Evolutionary conservation across 2,329 filamentous ascomycete genomes (phyloP), one percentile per base, ranked within the genome.

Genomic region (Blastomyces silverae): DNA sequence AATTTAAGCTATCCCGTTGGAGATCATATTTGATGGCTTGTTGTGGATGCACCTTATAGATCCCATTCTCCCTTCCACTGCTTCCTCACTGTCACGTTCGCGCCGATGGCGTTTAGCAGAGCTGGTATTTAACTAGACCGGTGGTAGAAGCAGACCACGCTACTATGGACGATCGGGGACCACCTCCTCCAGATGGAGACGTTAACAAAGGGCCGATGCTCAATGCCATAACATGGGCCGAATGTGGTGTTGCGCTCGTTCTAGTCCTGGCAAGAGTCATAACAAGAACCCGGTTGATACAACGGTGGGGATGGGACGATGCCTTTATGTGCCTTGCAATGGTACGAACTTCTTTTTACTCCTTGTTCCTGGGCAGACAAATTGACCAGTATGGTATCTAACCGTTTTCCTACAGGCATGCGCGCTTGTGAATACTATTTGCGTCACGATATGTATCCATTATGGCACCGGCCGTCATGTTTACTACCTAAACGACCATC

Each of bases 291-390:
- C 25, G 48, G 31, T n/a, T 67, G 28, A 66, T 61, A 48, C 59
- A 62, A 11, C 46, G 34, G 22, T 67, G 64, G 62, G 64, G 64
- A 15, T 67, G 64, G 64, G 66, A 67, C 22, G 66, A 67, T 66
- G 48, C 56, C 2, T 64, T 64, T 53, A 64, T 66, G 55, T 64
- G 66, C 57, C 39, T 67, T 25, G 62, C 66, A 22, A 66, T 67
- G 64, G 66, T 67, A 66, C 25, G 37, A 11, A 42, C 22, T 50
- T 46, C 11, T 22, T n/a, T 58, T 42, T 20, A 6, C 11, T 3
- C 39, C 46, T 59, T 31, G 10, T 17, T 6, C 34, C 52, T 31
- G 52, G 42, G 7, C 3, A 15, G 13, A 2, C 6, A 46, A 46
- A 25, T 28, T 28, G 13, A 37, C 8, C 8, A 46, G 46, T 3